Evolutionary conservation across 805 yeast genomes (phyloP).

Genomic region (Nakazawaea anatomiae): DNA sequence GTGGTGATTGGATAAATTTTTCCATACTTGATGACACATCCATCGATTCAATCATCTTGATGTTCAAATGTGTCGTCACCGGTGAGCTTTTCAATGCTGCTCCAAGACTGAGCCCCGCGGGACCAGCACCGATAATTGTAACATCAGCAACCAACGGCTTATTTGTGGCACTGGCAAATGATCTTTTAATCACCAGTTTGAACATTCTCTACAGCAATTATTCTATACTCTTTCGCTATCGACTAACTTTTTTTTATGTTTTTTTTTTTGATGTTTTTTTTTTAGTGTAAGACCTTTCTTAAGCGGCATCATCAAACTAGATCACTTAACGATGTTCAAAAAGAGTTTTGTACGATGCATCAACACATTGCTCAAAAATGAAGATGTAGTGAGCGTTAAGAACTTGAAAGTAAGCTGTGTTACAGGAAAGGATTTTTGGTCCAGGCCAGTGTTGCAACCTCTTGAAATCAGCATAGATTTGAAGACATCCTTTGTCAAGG

Average conservation of each 20-base stretch:
- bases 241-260: neutral
- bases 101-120: slow-evolving; percentile 87
- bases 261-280: neutral
- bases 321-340: neutral
- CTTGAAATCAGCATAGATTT: slow-evolving; percentile 53
- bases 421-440: slow-evolving; percentile 75
- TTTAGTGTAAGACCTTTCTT: neutral
- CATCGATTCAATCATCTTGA: slow-evolving; percentile 72
- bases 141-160: slow-evolving; percentile 44
- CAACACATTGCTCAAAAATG: slow-evolving; percentile 5
- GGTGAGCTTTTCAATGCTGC: slow-evolving; percentile 73
- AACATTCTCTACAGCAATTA: neutral
- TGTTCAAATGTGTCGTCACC: slow-evolving; percentile 48
- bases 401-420: slow-evolving; percentile 57
- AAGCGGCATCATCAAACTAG: neutral
- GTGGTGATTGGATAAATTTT: slow-evolving; percentile 37
- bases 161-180: slow-evolving; percentile 18
- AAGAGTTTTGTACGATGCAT: neutral
- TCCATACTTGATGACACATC: slow-evolving; percentile 44
- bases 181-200: slow-evolving; percentile 9
- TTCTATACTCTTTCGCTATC: neutral
- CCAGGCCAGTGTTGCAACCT: slow-evolving; percentile 60
- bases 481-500: slow-evolving; percentile 60
- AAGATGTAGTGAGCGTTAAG: slow-evolving; percentile 43
- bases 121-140: slow-evolving; percentile 93